A percentile compares a stretch with the other conserved stretches of the same genome.
Evolutionary conservation across 192 early-diverging fungal species (phyloP).

Genomic region (Backusella tuberculispora): DNA sequence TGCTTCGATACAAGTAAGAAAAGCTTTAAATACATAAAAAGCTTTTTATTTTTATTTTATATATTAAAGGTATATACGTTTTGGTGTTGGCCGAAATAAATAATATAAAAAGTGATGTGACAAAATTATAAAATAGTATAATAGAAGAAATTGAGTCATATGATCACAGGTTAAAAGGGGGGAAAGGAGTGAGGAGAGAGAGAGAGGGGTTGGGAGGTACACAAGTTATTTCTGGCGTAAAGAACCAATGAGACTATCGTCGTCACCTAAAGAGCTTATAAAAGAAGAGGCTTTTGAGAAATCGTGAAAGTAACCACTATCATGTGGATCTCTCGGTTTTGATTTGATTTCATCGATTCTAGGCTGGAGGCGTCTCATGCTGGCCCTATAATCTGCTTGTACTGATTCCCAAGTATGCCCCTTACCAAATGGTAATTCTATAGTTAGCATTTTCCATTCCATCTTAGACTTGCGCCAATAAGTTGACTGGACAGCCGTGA

Average conservation of each 20-base stretch:
- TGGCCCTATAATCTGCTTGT: neutral
- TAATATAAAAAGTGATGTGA: neutral
- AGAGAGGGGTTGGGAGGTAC: neutral
- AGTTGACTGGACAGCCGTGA: slow-evolving; percentile 57
- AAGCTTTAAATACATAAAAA: neutral
- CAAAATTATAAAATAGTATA: slow-evolving; percentile 4
- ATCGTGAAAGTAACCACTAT: slow-evolving; percentile 10
- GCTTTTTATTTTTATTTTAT: neutral
- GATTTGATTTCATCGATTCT: neutral
- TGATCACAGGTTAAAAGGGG: neutral
- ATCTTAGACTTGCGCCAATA: slow-evolving; percentile 51
- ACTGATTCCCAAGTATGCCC: slow-evolving; percentile 12
- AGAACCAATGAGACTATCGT: neutral
- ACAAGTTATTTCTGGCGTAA: neutral
- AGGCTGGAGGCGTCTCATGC: neutral
- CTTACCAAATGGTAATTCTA: slow-evolving; percentile 19
- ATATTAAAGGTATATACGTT: neutral
- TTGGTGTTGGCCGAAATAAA: neutral
- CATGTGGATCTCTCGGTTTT: slow-evolving; percentile 1
- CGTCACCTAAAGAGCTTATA: neutral
- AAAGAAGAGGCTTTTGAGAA: slow-evolving; percentile 7
- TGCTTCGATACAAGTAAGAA: too few relatives aligned
- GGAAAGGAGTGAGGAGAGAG: neutral
- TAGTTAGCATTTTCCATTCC: slow-evolving; percentile 36
- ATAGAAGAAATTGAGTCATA: neutral